Percentiles rank a stretch among this genome's conserved stretches.
Conservation (phyloP, 1,284 basidiomycete species). For the Ustilago vetiveriae region DNA sequence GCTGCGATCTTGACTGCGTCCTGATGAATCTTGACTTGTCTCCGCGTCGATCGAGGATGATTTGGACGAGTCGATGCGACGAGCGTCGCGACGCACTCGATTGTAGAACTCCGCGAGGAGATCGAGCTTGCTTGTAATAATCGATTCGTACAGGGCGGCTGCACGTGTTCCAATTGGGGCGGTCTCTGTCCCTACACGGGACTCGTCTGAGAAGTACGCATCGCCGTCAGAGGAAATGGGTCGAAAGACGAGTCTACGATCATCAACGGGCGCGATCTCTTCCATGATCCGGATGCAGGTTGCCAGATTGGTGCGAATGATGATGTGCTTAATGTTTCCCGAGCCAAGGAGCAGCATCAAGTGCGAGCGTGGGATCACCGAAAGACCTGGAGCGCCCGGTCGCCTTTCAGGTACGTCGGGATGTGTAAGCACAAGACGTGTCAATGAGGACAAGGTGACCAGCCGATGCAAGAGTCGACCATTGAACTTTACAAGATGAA, state of each 20-base stretch:
- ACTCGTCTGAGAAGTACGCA: conserved; percentile 3
- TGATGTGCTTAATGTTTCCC: conserved; percentile 26
- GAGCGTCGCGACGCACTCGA: conserved; percentile 7
- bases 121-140: conserved; percentile 12
- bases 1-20: conserved; percentile 9
- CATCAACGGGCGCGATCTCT: conserved; percentile 33
- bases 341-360: conserved; percentile 36
- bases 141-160: conserved; percentile 6
- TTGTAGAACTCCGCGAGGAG: conserved; percentile 26
- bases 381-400: conserved; percentile 22
- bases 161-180: conserved; percentile 1
- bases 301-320: conserved; percentile 24
- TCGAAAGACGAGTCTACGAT: conserved; percentile 41
- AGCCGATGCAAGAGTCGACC: conserved; percentile 40
- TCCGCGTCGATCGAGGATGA: conserved; percentile 15
- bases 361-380: conserved; percentile 36
- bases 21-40: conserved; percentile 27
- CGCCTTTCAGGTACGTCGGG: conserved; percentile 14
- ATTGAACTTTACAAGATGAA: conserved; percentile 43
- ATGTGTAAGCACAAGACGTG: conserved; percentile 40
- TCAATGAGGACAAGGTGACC: conserved; percentile 33
- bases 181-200: neutral
- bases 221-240: conserved; percentile 14
- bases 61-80: neutral
- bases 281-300: conserved; percentile 42